phyloP scores from a whole-genome alignment of 345 rosid species.

The Nasturtium officinale region DNA sequence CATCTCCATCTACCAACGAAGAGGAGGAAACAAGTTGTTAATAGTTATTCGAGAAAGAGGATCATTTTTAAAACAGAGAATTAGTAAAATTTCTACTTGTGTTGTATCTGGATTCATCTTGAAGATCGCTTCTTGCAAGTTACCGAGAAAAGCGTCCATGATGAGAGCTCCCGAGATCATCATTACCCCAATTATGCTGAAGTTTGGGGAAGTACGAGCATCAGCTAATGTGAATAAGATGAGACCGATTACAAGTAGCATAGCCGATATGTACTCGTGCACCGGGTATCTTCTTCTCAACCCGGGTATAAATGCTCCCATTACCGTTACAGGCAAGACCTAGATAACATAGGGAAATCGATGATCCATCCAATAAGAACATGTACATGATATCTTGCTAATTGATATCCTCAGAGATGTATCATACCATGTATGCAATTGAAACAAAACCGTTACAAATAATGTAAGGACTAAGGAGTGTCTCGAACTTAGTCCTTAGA shows the following conservation, averaged over 20 bases:
- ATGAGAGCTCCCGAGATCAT: slow-evolving; percentile 79
- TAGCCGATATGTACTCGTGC: slow-evolving; percentile 77
- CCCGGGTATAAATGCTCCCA: slow-evolving; percentile 91
- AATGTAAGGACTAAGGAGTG: too few relatives aligned
- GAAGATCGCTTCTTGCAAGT: slow-evolving; percentile 92
- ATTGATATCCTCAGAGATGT: neutral
- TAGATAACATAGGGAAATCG: slow-evolving; percentile 21
- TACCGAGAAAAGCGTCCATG: slow-evolving; percentile 87
- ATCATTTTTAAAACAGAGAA: neutral
- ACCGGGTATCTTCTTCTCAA: slow-evolving; percentile 74
- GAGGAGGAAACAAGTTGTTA: neutral
- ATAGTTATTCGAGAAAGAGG: neutral
- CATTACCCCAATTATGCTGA: slow-evolving; percentile 67
- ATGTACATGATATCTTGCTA: slow-evolving; percentile 1
- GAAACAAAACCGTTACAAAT: neutral
- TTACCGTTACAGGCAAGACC: slow-evolving; percentile 87
- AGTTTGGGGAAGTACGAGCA: slow-evolving; percentile 78
- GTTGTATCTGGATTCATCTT: slow-evolving; percentile 83
- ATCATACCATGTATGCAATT: neutral
- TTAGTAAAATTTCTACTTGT: slow-evolving; percentile 50
- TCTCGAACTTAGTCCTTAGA: neutral
- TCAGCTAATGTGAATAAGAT: slow-evolving; percentile 87
- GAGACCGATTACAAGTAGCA: slow-evolving; percentile 72
- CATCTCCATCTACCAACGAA: slow-evolving; percentile 69
- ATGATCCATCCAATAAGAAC: neutral